A percentile compares a stretch with the other conserved stretches of the same genome.
phyloP scores from a whole-genome alignment of 192 early-diverging fungal genomes.

The Rhizoclosmatium globosum region DNA sequence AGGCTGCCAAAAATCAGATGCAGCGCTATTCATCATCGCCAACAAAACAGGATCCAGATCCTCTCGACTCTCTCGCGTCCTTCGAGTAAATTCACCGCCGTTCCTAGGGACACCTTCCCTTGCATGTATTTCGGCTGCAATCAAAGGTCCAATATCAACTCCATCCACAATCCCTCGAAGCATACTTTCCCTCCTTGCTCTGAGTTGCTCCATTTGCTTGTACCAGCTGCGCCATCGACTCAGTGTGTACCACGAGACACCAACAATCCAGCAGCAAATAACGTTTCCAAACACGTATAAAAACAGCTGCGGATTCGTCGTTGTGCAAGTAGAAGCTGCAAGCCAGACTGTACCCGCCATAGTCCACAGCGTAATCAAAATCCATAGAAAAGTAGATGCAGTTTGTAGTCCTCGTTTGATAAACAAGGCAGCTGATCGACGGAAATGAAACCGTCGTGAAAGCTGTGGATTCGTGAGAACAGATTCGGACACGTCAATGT shows the following conservation, averaged over 20 bases:
- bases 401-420: not conserved
- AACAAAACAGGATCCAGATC: conserved; percentile 21
- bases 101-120: not conserved
- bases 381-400: conserved; percentile 10
- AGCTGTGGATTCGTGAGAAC: too few species aligned
- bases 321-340: not conserved
- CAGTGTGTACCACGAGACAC: conserved; percentile 24
- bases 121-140: not conserved
- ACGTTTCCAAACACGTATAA: not conserved
- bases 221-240: conserved; percentile 22
- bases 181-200: not conserved
- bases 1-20: conserved; percentile 24
- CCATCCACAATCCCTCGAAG: not conserved
- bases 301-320: conserved; percentile 19
- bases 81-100: not conserved
- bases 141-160: not conserved
- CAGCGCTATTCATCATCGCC: conserved; percentile 1
- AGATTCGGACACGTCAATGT: too few species aligned
- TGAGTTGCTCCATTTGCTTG: not conserved
- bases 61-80: not conserved
- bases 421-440: too few species aligned
- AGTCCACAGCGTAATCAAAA: conserved; percentile 14
- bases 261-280: not conserved
- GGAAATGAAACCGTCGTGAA: too few species aligned
- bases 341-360: conserved; percentile 31